A percentile compares a stretch with the other conserved stretches of the same genome.
Evolutionary conservation across 371 early-diverging fungal genomes (phyloP).

Genomic region (Thermomucor indicae-seudaticae): DNA sequence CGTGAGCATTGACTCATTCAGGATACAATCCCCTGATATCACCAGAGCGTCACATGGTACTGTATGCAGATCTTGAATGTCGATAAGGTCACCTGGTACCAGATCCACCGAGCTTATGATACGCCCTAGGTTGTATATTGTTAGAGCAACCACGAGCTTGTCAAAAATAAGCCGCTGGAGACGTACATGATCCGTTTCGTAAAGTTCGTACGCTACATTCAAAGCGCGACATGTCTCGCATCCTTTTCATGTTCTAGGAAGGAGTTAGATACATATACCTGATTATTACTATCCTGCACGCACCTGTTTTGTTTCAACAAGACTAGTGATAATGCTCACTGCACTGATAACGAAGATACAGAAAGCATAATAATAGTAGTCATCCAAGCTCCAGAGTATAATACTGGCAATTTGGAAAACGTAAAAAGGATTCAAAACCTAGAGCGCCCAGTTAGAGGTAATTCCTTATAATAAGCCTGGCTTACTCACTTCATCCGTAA

Average conservation of each 20-base stretch:
- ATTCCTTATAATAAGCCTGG: not conserved
- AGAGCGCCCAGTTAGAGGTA: not conserved
- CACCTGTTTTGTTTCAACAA: slow-evolving; percentile 82
- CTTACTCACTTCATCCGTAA: slow-evolving; percentile 76
- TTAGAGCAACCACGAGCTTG: not conserved
- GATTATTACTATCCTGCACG: too few relatives aligned
- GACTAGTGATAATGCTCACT: slow-evolving; percentile 73
- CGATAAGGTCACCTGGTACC: slow-evolving; percentile 94
- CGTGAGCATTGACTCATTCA: slow-evolving; percentile 99
- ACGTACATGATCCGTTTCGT: slow-evolving; percentile 65
- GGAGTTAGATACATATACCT: too few relatives aligned
- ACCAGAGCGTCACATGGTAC: slow-evolving; percentile 96
- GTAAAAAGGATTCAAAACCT: slow-evolving; percentile 84
- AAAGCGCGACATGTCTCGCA: slow-evolving; percentile 86
- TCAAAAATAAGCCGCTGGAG: not conserved
- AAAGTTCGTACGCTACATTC: slow-evolving; percentile 75
- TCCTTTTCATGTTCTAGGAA: slow-evolving; percentile 62
- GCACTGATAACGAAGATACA: slow-evolving; percentile 86
- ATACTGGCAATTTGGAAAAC: slow-evolving; percentile 92
- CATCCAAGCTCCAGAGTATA: slow-evolving; percentile 88
- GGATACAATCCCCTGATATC: slow-evolving; percentile 95
- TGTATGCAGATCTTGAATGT: slow-evolving; percentile 64
- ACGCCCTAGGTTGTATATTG: slow-evolving; percentile 31
- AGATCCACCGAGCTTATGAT: slow-evolving; percentile 79
- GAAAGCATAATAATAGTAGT: slow-evolving; percentile 93